Evolutionary conservation across 116 monocot genomes (phyloP).

Genomic region (Posidonia oceanica): DNA sequence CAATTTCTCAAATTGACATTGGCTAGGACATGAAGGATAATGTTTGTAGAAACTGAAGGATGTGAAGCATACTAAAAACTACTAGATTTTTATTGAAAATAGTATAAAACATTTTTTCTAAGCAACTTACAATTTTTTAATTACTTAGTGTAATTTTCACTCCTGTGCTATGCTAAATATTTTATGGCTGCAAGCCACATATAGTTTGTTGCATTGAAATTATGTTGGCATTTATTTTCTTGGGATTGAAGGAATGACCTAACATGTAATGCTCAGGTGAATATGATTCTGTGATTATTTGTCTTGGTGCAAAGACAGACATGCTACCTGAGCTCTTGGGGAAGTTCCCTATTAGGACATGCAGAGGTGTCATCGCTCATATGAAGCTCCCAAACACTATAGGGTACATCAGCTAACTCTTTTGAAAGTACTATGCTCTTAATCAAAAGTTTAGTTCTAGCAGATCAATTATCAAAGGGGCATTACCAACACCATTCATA

Average conservation of each 20-base stretch:
- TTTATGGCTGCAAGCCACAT: no score
- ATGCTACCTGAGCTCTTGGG: slow-evolving; percentile 67
- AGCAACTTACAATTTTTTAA: no score
- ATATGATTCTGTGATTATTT: slow-evolving; percentile 77
- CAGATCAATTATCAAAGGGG: neutral
- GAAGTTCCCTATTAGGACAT: slow-evolving; percentile 74
- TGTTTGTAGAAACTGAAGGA: no score
- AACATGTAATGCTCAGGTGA: slow-evolving; percentile 32
- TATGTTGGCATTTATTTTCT: neutral
- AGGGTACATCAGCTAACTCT: slow-evolving; percentile 19
- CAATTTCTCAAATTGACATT: no score
- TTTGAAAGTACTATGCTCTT: no score
- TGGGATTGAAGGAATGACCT: neutral
- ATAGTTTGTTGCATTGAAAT: no score
- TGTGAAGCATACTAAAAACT: no score
- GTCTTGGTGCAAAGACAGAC: slow-evolving; percentile 70
- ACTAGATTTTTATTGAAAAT: no score
- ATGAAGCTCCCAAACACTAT: slow-evolving; percentile 44
- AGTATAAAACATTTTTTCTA: no score
- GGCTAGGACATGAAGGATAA: no score
- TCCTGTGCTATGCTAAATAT: no score
- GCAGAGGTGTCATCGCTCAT: slow-evolving; percentile 76
- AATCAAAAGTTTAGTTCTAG: neutral
- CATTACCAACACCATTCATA: neutral
- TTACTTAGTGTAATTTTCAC: no score